phyloP scores from a whole-genome alignment of 2,329 filamentous ascomycete genomes.

The Cryphonectria carpinicola region DNA sequence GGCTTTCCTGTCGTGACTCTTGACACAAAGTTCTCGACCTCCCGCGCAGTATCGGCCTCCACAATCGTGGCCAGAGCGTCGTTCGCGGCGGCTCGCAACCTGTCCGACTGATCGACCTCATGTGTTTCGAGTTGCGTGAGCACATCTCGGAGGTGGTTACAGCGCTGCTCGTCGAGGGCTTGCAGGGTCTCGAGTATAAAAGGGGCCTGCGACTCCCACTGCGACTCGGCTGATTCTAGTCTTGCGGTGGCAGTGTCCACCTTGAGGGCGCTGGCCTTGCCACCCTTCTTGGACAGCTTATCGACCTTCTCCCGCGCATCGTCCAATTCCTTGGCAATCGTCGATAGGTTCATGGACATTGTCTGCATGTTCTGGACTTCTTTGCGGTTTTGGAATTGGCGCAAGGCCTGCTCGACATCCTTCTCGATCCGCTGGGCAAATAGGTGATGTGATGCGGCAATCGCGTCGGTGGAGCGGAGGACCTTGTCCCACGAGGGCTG shows the following conservation, averaged over 20 bases:
- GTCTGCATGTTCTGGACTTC: slow-evolving; percentile 82
- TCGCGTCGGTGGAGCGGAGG: slow-evolving; percentile 74
- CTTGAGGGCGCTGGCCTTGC: slow-evolving; percentile 75
- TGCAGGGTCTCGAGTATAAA: slow-evolving; percentile 95
- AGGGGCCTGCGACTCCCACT: slow-evolving; percentile 94
- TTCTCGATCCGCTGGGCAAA: slow-evolving; percentile 82
- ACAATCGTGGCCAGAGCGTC: slow-evolving; percentile 80
- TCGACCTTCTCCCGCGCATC: slow-evolving; percentile 83
- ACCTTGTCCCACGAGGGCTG: slow-evolving; percentile 89
- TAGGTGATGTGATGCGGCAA: slow-evolving; percentile 81
- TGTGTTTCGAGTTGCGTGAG: slow-evolving; percentile 93
- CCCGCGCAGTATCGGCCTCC: slow-evolving; percentile 83
- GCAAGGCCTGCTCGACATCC: slow-evolving; percentile 84
- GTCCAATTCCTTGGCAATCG: slow-evolving; percentile 83
- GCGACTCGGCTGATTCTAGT: slow-evolving; percentile 76
- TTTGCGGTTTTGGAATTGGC: slow-evolving; percentile 72
- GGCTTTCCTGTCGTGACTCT: slow-evolving; percentile 49
- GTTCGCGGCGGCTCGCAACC: slow-evolving; percentile 74
- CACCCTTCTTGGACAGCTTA: slow-evolving; percentile 79
- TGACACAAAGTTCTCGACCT: slow-evolving; percentile 75
- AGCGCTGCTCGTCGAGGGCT: slow-evolving; percentile 82
- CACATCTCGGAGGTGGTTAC: slow-evolving; percentile 88
- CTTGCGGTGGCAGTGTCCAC: slow-evolving; percentile 73
- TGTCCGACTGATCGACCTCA: slow-evolving; percentile 84
- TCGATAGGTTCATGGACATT: slow-evolving; percentile 78